These are phyloP conservation scores for Eimeria necatrix DNA, from an alignment of 169 alveolate genomes.

Conservation along the genomic window DNA sequence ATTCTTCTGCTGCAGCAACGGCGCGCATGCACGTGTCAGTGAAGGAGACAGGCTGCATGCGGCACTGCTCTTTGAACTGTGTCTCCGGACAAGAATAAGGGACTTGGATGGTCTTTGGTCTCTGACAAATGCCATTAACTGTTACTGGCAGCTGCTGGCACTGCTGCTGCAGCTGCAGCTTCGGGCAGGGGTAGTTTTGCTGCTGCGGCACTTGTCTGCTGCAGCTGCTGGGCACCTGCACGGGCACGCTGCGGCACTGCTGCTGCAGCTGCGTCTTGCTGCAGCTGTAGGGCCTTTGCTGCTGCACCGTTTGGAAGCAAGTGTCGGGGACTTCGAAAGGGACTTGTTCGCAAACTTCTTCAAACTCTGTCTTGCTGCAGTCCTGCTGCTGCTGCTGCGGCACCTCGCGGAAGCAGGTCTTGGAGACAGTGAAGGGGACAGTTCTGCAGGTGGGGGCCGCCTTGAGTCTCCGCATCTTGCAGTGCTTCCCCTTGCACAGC, in stretches of 20 bases:
- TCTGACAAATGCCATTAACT: conserved; percentile 36
- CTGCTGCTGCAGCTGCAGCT: conserved; percentile 47
- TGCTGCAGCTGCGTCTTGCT: conserved; percentile 46
- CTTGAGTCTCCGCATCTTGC: conserved; percentile 77
- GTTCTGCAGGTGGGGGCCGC: conserved; percentile 70
- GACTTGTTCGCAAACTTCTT: conserved; percentile 53
- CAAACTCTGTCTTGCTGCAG: conserved; percentile 55
- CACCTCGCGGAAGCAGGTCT: conserved; percentile 77
- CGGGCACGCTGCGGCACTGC: conserved; percentile 69
- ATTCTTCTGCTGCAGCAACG: conserved; percentile 53
- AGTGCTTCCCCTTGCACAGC: conserved; percentile 73
- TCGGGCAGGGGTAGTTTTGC: conserved; percentile 63
- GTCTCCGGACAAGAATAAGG: conserved; percentile 78
- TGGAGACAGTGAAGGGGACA: conserved; percentile 44
- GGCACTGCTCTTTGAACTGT: conserved; percentile 71
- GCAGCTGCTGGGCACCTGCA: conserved; percentile 71
- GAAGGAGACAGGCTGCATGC: conserved; percentile 54
- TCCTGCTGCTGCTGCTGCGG: conserved; percentile 53
- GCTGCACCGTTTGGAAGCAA: conserved; percentile 44
- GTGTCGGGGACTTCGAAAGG: conserved; percentile 71
- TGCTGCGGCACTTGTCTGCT: conserved; percentile 69
- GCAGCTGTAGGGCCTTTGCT: conserved; percentile 69
- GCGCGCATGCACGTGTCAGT: conserved; percentile 75
- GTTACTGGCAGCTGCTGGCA: conserved; percentile 66
- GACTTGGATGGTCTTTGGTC: conserved; percentile 70